A percentile compares a stretch with the other conserved stretches of the same genome.
phyloP scores from a whole-genome alignment of 306 rosid species.

The Hylodesmum podocarpum region DNA sequence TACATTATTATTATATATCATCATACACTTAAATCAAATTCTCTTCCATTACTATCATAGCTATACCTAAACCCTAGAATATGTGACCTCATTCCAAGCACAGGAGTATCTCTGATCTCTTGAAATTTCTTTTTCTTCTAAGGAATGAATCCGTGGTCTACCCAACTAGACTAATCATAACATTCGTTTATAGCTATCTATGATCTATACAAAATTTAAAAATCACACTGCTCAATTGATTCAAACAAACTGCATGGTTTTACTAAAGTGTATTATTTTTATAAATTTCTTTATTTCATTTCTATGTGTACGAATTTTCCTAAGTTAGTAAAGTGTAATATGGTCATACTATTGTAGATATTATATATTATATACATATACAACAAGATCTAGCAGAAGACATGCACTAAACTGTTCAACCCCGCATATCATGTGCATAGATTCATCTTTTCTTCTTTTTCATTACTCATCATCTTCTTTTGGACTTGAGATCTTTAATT shows the following conservation, averaged over 20 bases:
- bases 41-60: slow-evolving; percentile 22
- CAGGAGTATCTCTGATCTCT: slow-evolving; percentile 1
- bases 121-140: slow-evolving; percentile 5
- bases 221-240: neutral
- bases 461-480: slow-evolving; percentile 26
- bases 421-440: slow-evolving; percentile 61
- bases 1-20: neutral
- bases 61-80: slow-evolving; percentile 33
- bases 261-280: neutral
- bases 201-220: neutral
- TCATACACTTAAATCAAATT: slow-evolving; percentile 3
- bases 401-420: slow-evolving; percentile 31
- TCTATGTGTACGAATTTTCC: neutral
- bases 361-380: slow-evolving; percentile 13
- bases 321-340: neutral
- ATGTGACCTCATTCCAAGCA: slow-evolving; percentile 15
- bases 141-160: slow-evolving; percentile 19
- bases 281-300: neutral
- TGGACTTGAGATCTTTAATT: slow-evolving; percentile 16
- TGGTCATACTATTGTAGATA: neutral
- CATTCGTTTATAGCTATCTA: neutral
- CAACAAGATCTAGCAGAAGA: slow-evolving; percentile 45
- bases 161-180: slow-evolving; percentile 30
- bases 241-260: neutral
- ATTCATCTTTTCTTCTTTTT: slow-evolving; percentile 30